Percentiles rank a stretch among this genome's conserved stretches.
These are phyloP conservation scores for Cyberlindnera sargentensis DNA, from an alignment of 805 yeast species.

Conservation along the genomic window DNA sequence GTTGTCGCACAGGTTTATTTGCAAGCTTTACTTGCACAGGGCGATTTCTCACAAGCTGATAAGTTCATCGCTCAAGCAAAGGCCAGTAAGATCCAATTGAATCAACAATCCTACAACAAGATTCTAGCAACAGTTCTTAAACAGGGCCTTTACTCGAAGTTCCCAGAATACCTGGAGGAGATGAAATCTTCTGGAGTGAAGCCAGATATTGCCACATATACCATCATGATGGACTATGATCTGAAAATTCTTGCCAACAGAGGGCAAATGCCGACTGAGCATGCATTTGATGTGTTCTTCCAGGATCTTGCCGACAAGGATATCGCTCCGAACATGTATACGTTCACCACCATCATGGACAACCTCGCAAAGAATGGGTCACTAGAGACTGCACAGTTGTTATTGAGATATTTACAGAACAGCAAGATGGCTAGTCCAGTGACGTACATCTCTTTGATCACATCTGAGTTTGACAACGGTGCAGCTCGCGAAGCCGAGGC, in stretches of 20 bases:
- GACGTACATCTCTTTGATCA: slow-evolving; percentile 40
- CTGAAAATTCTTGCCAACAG: slow-evolving; percentile 39
- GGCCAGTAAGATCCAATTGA: slow-evolving; percentile 33
- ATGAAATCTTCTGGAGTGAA: slow-evolving; percentile 35
- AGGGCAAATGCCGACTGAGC: slow-evolving; percentile 34
- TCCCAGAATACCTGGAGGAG: slow-evolving; percentile 40
- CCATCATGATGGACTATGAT: slow-evolving; percentile 48
- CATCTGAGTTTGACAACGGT: slow-evolving; percentile 39
- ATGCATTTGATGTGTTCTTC: slow-evolving; percentile 33
- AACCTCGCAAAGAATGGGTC: slow-evolving; percentile 43
- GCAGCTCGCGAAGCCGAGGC: slow-evolving; percentile 31
- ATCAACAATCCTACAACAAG: slow-evolving; percentile 44
- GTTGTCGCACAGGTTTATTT: slow-evolving; percentile 18
- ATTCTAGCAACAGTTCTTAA: slow-evolving; percentile 38
- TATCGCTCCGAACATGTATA: slow-evolving; percentile 35
- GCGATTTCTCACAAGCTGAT: slow-evolving; percentile 11
- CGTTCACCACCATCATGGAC: slow-evolving; percentile 46
- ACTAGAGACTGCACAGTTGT: slow-evolving; percentile 43
- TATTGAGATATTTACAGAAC: slow-evolving; percentile 36
- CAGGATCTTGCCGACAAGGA: slow-evolving; percentile 33
- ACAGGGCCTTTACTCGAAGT: slow-evolving; percentile 34
- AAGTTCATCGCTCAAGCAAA: slow-evolving; percentile 5
- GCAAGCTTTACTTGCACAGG: slow-evolving; percentile 11
- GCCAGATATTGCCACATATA: slow-evolving; percentile 59
- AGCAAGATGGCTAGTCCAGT: slow-evolving; percentile 29